These are phyloP conservation scores for Colletotrichum navitas DNA, from an alignment of 2,329 filamentous ascomycete genomes.

Conservation along the genomic window DNA sequence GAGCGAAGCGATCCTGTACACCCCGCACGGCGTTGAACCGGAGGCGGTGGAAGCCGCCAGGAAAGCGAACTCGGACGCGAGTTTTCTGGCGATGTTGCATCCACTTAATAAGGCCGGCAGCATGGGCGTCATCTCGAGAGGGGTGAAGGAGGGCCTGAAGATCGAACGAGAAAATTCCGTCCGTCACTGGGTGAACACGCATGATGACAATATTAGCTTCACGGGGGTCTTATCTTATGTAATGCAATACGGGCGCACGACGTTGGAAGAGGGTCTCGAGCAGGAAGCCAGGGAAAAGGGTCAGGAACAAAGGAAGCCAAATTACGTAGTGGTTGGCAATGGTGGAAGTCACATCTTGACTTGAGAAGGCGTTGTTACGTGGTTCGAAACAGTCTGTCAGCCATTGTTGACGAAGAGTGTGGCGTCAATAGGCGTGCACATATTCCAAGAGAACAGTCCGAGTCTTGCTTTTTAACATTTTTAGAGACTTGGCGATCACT, in stretches of 20 bases:
- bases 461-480: rapidly evolving
- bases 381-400: no score
- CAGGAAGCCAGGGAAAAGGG: conserved; percentile 11
- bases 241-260: neutral
- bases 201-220: neutral
- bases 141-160: conserved; percentile 6
- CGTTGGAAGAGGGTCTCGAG: conserved; percentile 3
- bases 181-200: conserved; percentile 10
- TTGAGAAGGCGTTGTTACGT: neutral
- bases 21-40: conserved; percentile 17
- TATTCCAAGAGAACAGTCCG: neutral
- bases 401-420: rapidly evolving
- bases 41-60: conserved; percentile 6
- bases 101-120: conserved; percentile 9
- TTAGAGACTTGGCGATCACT: no score
- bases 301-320: neutral
- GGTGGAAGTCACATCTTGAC: conserved; percentile 5
- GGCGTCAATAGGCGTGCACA: neutral
- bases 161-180: neutral
- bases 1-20: conserved; percentile 18
- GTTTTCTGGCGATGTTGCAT: conserved; percentile 18
- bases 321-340: conserved; percentile 1
- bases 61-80: neutral
- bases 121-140: neutral
- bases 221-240: neutral